Conservation (phyloP, 2,329 filamentous ascomycete genomes). For the Magnaporthiopsis rhizophila region DNA sequence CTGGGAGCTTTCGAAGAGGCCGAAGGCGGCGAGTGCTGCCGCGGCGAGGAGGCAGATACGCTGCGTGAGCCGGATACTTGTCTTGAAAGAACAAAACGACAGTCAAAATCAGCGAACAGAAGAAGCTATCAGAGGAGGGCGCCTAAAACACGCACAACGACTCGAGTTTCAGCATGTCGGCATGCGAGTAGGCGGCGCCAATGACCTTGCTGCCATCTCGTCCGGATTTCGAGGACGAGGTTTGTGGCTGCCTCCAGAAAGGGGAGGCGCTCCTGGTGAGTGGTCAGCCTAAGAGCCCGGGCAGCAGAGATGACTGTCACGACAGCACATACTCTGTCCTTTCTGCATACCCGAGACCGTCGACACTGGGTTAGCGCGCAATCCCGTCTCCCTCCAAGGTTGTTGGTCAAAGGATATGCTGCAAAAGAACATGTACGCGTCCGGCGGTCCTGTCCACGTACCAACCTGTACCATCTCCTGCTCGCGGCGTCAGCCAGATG, state of each 20-base stretch:
- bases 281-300: constrained; percentile 18
- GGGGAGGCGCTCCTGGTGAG: constrained; percentile 68
- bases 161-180: constrained; percentile 86
- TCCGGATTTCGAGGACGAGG: constrained; percentile 40
- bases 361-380: constrained; percentile 10
- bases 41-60: constrained; percentile 50
- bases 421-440: too few species aligned
- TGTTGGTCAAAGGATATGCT: too few species aligned
- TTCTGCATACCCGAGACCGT: constrained; percentile 34
- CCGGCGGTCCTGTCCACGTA: constrained; percentile 37
- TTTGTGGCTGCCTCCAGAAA: constrained; percentile 66
- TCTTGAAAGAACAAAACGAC: neutral
- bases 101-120: constrained; percentile 14
- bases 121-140: neutral
- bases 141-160: constrained; percentile 50
- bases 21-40: constrained; percentile 71
- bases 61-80: constrained; percentile 23
- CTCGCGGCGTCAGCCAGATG: constrained; percentile 1
- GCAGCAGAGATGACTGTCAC: neutral
- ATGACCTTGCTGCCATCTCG: constrained; percentile 58
- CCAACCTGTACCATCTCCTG: constrained; percentile 99
- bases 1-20: constrained; percentile 45
- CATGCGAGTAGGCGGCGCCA: constrained; percentile 92
- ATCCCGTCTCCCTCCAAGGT: neutral
- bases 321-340: constrained; percentile 51